A percentile compares a stretch with the other conserved stretches of the same genome.
Conservation (phyloP, 371 early-diverging fungal genomes). For the Chytridium lagenaria region DNA sequence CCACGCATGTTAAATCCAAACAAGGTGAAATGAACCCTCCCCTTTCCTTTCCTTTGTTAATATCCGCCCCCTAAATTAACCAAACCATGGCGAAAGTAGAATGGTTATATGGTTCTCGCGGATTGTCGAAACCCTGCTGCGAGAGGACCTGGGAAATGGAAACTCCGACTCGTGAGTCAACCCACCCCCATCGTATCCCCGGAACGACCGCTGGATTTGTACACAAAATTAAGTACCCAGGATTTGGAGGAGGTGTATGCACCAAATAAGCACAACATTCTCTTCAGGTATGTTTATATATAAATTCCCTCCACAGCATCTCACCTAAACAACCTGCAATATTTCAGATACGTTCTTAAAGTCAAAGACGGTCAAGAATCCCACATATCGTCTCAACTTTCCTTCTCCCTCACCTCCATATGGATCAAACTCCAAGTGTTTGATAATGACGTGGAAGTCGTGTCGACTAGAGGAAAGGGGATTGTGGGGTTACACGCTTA, state of each 20-base stretch:
- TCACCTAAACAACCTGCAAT: background rate
- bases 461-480: constrained; percentile 43
- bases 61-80: too few species aligned
- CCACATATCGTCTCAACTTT: constrained; percentile 50
- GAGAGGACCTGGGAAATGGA: constrained; percentile 52
- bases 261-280: constrained; percentile 58
- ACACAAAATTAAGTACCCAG: constrained; percentile 46
- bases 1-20: constrained; percentile 45
- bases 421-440: constrained; percentile 50
- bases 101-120: constrained; percentile 53
- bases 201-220: constrained; percentile 42
- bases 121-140: constrained; percentile 44
- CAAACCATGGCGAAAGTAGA: constrained; percentile 25
- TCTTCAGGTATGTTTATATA: constrained; percentile 47
- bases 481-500: constrained; percentile 42
- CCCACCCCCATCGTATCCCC: constrained; percentile 30
- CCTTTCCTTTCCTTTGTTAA: background rate
- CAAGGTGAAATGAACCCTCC: constrained; percentile 37
- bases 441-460: constrained; percentile 55
- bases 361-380: constrained; percentile 52
- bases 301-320: background rate
- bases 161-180: constrained; percentile 49
- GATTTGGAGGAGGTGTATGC: constrained; percentile 55
- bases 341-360: constrained; percentile 45
- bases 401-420: constrained; percentile 45